phyloP scores from a whole-genome alignment of 768 basidiomycete species.

The Pleurotus djamor region DNA sequence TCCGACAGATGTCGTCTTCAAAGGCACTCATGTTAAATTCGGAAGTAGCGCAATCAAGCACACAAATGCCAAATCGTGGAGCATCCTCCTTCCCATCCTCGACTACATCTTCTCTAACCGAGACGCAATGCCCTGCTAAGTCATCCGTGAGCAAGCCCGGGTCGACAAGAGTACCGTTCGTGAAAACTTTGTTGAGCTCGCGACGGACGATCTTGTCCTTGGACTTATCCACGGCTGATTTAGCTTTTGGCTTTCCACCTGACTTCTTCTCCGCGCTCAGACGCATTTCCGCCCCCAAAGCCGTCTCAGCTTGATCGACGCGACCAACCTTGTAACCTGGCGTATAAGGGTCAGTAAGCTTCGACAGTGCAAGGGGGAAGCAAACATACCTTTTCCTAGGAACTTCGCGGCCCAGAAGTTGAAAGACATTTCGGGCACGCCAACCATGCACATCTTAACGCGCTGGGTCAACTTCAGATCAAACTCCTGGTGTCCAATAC shows the following conservation, averaged over 20 bases:
- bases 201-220: constrained; percentile 89
- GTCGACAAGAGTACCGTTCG: constrained; percentile 94
- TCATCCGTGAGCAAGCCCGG: constrained; percentile 86
- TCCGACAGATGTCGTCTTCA: constrained; percentile 90
- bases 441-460: constrained; percentile 99
- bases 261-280: constrained; percentile 69
- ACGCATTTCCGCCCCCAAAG: constrained; percentile 96
- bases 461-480: constrained; percentile 89
- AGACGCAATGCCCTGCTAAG: constrained; percentile 93
- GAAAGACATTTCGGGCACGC: constrained; percentile 81
- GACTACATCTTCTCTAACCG: constrained; percentile 67
- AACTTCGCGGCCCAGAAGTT: constrained; percentile 95
- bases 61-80: constrained; percentile 82
- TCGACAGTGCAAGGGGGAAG: not conserved
- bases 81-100: constrained; percentile 35
- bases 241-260: constrained; percentile 50
- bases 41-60: constrained; percentile 92
- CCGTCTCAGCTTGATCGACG: constrained; percentile 96
- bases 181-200: constrained; percentile 94
- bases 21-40: constrained; percentile 91
- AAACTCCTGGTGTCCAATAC: constrained; percentile 91
- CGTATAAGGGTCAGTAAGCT: too few species aligned
- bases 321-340: constrained; percentile 91
- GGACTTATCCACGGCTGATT: constrained; percentile 55
- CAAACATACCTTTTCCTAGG: constrained; percentile 62